Conservation (phyloP, 148 eudicot genomes). For the Fagopyrum tataricum region DNA sequence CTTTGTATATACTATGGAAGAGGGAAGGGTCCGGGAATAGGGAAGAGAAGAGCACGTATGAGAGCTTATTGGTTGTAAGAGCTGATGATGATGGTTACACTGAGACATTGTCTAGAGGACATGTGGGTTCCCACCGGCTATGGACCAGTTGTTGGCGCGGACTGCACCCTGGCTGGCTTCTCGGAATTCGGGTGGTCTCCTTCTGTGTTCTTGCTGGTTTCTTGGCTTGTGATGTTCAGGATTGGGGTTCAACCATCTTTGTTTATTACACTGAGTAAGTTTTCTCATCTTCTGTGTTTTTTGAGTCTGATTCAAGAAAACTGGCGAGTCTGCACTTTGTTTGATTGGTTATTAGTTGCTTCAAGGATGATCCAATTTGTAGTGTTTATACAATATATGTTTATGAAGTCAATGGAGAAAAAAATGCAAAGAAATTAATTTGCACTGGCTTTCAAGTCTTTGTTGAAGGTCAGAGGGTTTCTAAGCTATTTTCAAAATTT, state of each 20-base stretch:
- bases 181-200: conserved; percentile 25
- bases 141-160: conserved; percentile 51
- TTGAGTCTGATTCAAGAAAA: neutral
- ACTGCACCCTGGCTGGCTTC: conserved; percentile 37
- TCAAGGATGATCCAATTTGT: neutral
- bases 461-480: neutral
- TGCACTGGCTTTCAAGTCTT: neutral
- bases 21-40: conserved; percentile 25
- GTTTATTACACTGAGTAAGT: conserved; percentile 58
- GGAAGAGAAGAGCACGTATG: conserved; percentile 19
- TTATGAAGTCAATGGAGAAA: neutral
- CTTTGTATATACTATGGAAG: conserved; percentile 34
- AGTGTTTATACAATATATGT: neutral
- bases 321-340: too few relatives aligned
- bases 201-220: conserved; percentile 25
- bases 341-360: too few relatives aligned
- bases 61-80: conserved; percentile 21
- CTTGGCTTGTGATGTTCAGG: conserved; percentile 33
- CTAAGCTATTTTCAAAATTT: too few relatives aligned
- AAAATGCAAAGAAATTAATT: neutral
- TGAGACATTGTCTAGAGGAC: conserved; percentile 8
- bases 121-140: conserved; percentile 24
- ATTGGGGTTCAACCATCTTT: conserved; percentile 35
- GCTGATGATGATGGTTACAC: neutral
- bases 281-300: neutral